These are phyloP conservation scores for Trichoderma atrobrunneum DNA, from an alignment of 2,329 filamentous ascomycete genomes.

Conservation along the genomic window DNA sequence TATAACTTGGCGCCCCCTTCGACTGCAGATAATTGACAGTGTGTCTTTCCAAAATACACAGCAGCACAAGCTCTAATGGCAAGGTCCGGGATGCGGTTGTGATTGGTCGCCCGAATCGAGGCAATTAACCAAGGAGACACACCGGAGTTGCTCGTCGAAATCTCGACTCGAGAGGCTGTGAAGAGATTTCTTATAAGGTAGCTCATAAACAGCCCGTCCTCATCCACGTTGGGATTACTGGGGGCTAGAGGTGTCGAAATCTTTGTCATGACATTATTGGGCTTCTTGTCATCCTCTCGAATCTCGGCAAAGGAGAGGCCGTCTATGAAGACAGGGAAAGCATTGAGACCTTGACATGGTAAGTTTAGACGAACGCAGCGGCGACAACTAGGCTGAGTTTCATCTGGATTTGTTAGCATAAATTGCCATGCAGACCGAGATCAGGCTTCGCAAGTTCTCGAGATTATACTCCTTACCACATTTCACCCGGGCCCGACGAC, in stretches of 20 bases:
- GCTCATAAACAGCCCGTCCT: not conserved
- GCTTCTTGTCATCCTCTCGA: not conserved
- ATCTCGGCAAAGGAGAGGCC: not conserved
- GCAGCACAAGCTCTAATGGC: constrained; percentile 4
- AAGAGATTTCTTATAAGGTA: not conserved
- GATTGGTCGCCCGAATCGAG: not conserved
- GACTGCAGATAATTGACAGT: not conserved
- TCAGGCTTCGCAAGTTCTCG: not conserved
- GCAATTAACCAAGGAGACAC: not conserved
- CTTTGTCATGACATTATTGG: not conserved
- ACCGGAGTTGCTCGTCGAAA: not conserved
- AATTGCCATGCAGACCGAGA: not conserved
- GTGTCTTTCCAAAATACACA: not conserved
- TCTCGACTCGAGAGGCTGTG: not conserved
- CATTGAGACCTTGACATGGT: not conserved
- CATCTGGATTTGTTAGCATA: not conserved
- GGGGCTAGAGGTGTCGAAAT: not conserved
- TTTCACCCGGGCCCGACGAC: constrained; percentile 9
- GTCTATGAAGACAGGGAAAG: not conserved
- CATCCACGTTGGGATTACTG: not conserved
- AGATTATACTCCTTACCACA: not conserved
- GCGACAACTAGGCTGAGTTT: not conserved
- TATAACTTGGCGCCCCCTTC: not conserved
- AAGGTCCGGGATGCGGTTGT: not conserved
- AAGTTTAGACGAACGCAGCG: not conserved